Evolutionary conservation across 192 early-diverging fungal genomes (phyloP).

Genomic region (Gamsiella multidivaricata): DNA sequence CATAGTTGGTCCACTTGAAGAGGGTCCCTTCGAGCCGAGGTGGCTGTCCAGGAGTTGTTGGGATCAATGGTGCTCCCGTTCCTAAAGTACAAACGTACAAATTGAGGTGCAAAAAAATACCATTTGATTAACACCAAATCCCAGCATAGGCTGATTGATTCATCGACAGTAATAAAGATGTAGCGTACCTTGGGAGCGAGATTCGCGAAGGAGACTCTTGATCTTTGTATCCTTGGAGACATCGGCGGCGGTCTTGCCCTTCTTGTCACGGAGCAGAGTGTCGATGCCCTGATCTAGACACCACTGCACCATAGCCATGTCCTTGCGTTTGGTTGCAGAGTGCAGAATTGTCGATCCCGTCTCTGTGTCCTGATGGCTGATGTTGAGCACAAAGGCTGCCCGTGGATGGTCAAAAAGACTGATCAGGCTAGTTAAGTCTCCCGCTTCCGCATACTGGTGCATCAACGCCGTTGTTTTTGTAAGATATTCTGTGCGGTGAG

Average conservation of each 20-base stretch:
- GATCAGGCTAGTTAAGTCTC: constrained; percentile 51
- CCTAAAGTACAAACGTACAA: no score
- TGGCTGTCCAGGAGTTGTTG: constrained; percentile 65
- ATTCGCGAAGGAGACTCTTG: constrained; percentile 60
- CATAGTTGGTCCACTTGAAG: constrained; percentile 90
- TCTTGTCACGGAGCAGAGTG: constrained; percentile 73
- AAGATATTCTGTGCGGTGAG: constrained; percentile 65
- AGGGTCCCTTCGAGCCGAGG: constrained; percentile 73
- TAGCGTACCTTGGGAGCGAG: constrained; percentile 38
- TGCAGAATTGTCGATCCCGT: constrained; percentile 78
- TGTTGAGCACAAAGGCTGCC: constrained; percentile 68
- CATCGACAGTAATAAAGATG: background rate
- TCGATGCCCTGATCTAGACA: constrained; percentile 80
- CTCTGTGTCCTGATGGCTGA: constrained; percentile 72
- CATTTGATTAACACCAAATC: no score
- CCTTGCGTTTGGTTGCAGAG: constrained; percentile 68
- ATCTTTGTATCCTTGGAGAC: constrained; percentile 63
- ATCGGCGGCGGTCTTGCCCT: constrained; percentile 70
- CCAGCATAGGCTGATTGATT: no score
- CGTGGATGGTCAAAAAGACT: constrained; percentile 65
- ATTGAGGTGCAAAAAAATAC: no score
- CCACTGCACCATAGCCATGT: constrained; percentile 77
- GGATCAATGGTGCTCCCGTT: constrained; percentile 59
- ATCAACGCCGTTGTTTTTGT: constrained; percentile 59
- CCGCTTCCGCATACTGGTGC: constrained; percentile 59